Evolutionary conservation across 331 rosid species (phyloP).

Genomic region (Pyracantha coccinea): DNA sequence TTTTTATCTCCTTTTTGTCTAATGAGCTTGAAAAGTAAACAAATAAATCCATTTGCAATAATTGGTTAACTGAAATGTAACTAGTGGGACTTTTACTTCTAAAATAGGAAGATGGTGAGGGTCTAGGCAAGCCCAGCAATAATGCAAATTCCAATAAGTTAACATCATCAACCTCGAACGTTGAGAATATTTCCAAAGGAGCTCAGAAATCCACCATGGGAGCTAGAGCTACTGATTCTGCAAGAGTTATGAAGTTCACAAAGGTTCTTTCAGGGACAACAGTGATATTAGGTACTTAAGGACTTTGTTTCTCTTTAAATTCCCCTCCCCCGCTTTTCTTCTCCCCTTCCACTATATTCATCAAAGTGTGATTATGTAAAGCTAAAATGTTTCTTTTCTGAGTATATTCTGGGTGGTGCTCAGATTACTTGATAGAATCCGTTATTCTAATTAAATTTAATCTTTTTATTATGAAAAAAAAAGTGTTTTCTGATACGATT

Average conservation of each 20-base stretch:
- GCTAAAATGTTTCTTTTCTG: background rate
- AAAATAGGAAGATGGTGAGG: constrained; percentile 53
- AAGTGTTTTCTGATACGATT: background rate
- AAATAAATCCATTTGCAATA: background rate
- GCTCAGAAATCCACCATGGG: constrained; percentile 52
- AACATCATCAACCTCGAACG: constrained; percentile 25
- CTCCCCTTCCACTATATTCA: background rate
- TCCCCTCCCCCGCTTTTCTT: background rate
- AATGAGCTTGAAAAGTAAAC: background rate
- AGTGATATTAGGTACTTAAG: constrained; percentile 52
- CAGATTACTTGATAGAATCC: background rate
- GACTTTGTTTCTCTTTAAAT: constrained; percentile 1
- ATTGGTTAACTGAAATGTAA: constrained; percentile 3
- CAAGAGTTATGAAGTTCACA: constrained; percentile 71
- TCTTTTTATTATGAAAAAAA: background rate
- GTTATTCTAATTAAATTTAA: background rate
- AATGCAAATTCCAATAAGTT: constrained; percentile 35
- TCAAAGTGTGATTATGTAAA: background rate
- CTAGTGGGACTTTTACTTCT: constrained; percentile 25
- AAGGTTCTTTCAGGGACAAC: constrained; percentile 76
- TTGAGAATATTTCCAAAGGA: constrained; percentile 42
- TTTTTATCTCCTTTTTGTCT: background rate
- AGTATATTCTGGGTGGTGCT: background rate
- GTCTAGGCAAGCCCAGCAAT: constrained; percentile 28
- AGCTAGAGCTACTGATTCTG: constrained; percentile 87